These are phyloP conservation scores for Hypoxylon intermedium DNA, from an alignment of 495 filamentous ascomycete species.

Conservation along the genomic window DNA sequence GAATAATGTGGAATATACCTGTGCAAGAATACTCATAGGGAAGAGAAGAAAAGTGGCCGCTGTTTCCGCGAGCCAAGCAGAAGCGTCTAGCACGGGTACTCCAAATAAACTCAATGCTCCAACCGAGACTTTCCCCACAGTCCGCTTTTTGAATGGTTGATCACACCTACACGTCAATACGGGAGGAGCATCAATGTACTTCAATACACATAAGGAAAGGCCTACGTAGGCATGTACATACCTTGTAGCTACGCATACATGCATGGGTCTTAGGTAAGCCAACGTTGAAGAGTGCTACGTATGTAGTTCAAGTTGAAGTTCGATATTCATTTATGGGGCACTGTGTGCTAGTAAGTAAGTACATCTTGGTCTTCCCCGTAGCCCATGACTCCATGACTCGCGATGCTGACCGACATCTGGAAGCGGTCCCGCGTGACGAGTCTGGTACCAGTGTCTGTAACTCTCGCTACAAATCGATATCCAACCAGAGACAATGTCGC, in stretches of 20 bases:
- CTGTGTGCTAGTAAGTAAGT: not conserved
- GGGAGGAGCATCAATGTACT: constrained; percentile 36
- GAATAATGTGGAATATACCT: constrained; percentile 11
- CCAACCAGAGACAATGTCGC: constrained; percentile 11
- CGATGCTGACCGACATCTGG: constrained; percentile 14
- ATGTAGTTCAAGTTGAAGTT: not conserved
- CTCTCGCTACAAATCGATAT: constrained; percentile 2
- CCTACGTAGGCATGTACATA: not conserved
- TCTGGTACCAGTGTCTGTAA: not conserved
- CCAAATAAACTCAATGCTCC: not conserved
- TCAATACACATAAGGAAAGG: constrained; percentile 12
- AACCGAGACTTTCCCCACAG: constrained; percentile 10
- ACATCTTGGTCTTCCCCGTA: not conserved
- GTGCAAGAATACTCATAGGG: constrained; percentile 15
- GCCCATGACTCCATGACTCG: not conserved
- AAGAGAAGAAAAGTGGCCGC: constrained; percentile 17
- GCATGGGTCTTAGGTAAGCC: not conserved
- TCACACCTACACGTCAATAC: constrained; percentile 24
- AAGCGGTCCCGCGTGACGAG: not conserved
- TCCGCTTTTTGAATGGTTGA: constrained; percentile 29
- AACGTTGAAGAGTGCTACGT: not conserved
- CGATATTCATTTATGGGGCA: not conserved
- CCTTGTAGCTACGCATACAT: no score
- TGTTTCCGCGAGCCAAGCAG: constrained; percentile 20
- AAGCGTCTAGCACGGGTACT: no score